Conservation (phyloP, 2,329 filamentous ascomycete genomes). For the Myriosclerotinia duriaeana region DNA sequence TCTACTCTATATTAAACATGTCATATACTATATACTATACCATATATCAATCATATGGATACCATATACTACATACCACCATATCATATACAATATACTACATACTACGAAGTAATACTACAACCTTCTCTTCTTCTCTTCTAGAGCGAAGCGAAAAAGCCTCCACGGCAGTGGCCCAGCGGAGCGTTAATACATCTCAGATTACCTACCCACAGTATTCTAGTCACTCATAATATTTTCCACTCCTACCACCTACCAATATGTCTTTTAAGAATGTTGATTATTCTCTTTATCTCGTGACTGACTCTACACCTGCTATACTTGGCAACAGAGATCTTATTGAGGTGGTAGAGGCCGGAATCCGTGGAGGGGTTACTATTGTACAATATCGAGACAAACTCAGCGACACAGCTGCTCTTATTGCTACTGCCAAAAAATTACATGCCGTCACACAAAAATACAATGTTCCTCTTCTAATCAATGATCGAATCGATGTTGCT, state of each 20-base stretch:
- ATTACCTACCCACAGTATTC: no score
- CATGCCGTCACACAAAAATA: conserved; percentile 68
- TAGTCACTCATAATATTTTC: not conserved
- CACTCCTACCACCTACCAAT: conserved; percentile 19
- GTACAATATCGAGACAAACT: conserved; percentile 92
- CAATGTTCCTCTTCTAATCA: conserved; percentile 81
- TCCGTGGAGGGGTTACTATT: conserved; percentile 77
- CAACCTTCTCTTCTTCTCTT: not conserved
- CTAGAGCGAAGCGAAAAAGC: conserved; percentile 7
- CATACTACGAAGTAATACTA: no score
- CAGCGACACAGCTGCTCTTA: conserved; percentile 68
- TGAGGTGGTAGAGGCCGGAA: conserved; percentile 70
- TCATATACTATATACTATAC: no score
- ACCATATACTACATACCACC: no score
- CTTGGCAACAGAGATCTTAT: conserved; percentile 70
- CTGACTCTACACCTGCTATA: conserved; percentile 85
- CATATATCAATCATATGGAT: no score
- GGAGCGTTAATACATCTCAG: not conserved
- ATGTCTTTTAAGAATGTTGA: conserved; percentile 54
- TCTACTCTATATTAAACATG: no score
- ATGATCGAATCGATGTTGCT: conserved; percentile 88
- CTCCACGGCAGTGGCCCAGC: conserved; percentile 14
- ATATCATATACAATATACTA: no score
- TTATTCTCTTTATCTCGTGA: conserved; percentile 87
- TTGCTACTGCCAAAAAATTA: conserved; percentile 68